These are phyloP conservation scores for Spongospora subterranea DNA, from an alignment of 208 protist genomes.

Conservation along the genomic window DNA sequence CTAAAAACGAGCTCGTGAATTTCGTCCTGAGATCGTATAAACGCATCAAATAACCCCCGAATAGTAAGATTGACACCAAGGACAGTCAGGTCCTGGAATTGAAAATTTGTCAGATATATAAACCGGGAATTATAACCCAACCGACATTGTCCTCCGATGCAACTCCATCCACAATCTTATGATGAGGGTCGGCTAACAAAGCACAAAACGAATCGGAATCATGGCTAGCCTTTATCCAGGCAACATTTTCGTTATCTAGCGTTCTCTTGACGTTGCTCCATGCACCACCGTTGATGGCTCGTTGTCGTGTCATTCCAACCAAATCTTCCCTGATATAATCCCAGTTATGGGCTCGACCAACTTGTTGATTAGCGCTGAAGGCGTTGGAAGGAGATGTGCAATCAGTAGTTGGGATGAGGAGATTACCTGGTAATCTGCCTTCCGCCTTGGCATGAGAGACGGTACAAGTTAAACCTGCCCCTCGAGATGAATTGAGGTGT, in stretches of 20 bases:
- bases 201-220: conserved; percentile 33
- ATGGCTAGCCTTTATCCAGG: background rate
- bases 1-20: background rate
- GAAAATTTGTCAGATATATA: background rate
- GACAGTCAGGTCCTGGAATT: background rate
- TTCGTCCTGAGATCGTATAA: background rate
- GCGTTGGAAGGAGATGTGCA: too few relatives aligned
- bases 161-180: background rate
- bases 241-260: conserved; percentile 12
- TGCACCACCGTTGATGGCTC: background rate
- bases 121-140: background rate
- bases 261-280: conserved; percentile 10
- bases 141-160: conserved; percentile 19
- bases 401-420: too few relatives aligned
- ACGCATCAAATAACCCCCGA: conserved; percentile 1
- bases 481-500: background rate
- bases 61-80: background rate
- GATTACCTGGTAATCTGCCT: too few relatives aligned
- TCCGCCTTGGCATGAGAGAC: too few relatives aligned
- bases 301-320: background rate
- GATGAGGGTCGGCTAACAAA: background rate
- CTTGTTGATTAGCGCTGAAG: background rate
- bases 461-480: background rate
- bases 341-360: background rate
- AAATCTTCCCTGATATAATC: background rate